phyloP scores from a whole-genome alignment of 1,284 basidiomycete species.

The Bondarzewia mesenterica region DNA sequence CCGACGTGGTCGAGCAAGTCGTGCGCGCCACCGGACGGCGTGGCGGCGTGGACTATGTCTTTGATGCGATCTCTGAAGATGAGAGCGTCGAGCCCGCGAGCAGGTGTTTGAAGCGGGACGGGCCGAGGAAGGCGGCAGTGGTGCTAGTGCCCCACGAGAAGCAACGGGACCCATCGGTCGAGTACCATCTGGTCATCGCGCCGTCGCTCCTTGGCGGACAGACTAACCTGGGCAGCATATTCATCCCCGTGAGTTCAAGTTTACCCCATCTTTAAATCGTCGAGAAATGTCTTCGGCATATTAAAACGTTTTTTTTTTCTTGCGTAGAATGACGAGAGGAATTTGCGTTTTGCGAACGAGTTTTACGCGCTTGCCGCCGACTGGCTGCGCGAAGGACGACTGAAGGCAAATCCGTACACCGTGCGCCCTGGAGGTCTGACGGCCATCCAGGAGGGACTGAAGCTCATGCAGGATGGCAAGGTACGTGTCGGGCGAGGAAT shows the following conservation, averaged over 20 bases:
- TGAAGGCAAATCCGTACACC: neutral
- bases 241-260: neutral
- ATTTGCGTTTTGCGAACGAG: neutral
- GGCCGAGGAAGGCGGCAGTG: neutral
- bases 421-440: neutral
- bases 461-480: neutral
- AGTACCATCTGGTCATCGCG: neutral
- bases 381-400: neutral
- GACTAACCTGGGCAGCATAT: neutral
- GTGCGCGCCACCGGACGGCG: conserved; percentile 14
- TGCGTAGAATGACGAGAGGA: neutral
- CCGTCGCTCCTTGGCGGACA: neutral
- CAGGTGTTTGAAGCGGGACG: neutral
- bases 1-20: conserved; percentile 17
- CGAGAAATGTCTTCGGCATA: too few species aligned
- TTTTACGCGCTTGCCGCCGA: neutral
- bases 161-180: neutral
- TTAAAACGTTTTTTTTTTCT: too few species aligned
- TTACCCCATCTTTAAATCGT: neutral
- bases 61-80: conserved; percentile 16
- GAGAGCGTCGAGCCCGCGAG: neutral
- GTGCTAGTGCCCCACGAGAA: neutral
- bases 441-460: neutral
- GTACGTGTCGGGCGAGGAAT: too few species aligned
- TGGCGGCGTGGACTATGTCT: conserved; percentile 14